A percentile compares a stretch with the other conserved stretches of the same genome.
Evolutionary conservation across 352 stramenopile species (phyloP).

Genomic region (Globisporangium alternatum): DNA sequence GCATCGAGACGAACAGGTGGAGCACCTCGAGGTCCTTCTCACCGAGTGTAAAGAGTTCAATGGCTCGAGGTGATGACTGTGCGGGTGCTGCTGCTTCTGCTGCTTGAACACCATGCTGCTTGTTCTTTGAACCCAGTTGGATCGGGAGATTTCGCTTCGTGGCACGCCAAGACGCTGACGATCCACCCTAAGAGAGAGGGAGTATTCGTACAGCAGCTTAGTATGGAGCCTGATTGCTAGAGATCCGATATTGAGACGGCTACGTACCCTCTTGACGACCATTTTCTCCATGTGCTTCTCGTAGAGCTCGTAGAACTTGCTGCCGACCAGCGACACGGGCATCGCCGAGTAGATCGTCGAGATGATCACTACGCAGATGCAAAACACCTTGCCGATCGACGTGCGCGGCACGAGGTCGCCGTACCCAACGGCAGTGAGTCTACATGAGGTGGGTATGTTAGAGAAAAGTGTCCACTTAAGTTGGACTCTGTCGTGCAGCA

Average conservation of each 20-base stretch:
- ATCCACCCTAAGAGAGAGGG: constrained; percentile 33
- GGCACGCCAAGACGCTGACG: constrained; percentile 43
- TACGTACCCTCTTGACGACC: constrained; percentile 46
- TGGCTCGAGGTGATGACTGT: not conserved
- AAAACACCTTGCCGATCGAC: constrained; percentile 59
- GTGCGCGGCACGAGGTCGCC: constrained; percentile 66
- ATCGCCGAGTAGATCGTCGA: constrained; percentile 73
- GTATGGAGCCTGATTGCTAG: not conserved
- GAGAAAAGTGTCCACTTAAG: not conserved
- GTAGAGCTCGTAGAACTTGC: constrained; percentile 71
- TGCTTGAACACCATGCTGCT: not conserved
- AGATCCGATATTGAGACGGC: not conserved
- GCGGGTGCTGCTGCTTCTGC: not conserved
- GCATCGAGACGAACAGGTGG: constrained; percentile 49
- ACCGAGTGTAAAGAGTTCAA: constrained; percentile 34
- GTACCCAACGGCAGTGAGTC: constrained; percentile 70
- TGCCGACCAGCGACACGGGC: constrained; percentile 69
- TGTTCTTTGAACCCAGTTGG: not conserved
- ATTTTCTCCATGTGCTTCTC: constrained; percentile 64
- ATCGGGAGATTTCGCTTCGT: constrained; percentile 32
- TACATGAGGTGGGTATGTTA: constrained; percentile 11
- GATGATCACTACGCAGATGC: constrained; percentile 59
- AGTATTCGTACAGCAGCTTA: not conserved
- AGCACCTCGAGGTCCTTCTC: constrained; percentile 42
- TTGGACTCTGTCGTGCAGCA: not conserved